These are phyloP conservation scores for Hypseocharis bilobata DNA, from an alignment of 441 rosid species.

Conservation along the genomic window DNA sequence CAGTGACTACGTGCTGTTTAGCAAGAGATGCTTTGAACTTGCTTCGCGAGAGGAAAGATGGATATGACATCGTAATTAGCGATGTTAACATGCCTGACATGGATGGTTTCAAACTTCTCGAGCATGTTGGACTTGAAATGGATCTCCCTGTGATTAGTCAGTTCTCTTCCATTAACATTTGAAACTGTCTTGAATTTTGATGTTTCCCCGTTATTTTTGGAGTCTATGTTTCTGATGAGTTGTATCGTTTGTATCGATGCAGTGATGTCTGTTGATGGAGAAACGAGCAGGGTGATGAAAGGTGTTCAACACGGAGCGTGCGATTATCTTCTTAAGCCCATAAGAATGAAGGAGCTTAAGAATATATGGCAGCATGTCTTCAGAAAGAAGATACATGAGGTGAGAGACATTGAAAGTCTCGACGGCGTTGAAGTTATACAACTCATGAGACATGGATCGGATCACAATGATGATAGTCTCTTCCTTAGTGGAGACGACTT, in stretches of 20 bases:
- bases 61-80: slow-evolving; percentile 63
- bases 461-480: slow-evolving; percentile 36
- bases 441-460: slow-evolving; percentile 39
- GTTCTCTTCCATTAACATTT: slow-evolving; percentile 27
- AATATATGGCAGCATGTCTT: slow-evolving; percentile 70
- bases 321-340: slow-evolving; percentile 60
- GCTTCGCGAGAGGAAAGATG: slow-evolving; percentile 67
- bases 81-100: slow-evolving; percentile 83
- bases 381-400: slow-evolving; percentile 47
- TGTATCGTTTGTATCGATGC: slow-evolving; percentile 14
- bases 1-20: slow-evolving; percentile 81
- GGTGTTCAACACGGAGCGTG: slow-evolving; percentile 71
- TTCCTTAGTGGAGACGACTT: slow-evolving; percentile 38
- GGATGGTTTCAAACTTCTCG: slow-evolving; percentile 73
- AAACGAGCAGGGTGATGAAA: slow-evolving; percentile 57
- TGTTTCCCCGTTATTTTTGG: slow-evolving; percentile 5
- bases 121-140: slow-evolving; percentile 66
- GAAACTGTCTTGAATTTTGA: slow-evolving; percentile 8
- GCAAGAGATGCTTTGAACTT: slow-evolving; percentile 75
- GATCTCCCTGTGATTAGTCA: slow-evolving; percentile 70
- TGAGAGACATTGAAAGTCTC: slow-evolving; percentile 37
- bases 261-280: slow-evolving; percentile 71
- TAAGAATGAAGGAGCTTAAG: slow-evolving; percentile 59
- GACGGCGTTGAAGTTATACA: slow-evolving; percentile 38
- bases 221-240: slow-evolving; percentile 19